These are phyloP conservation scores for Fragosphaeria purpurea DNA, from an alignment of 2,329 filamentous ascomycete genomes.

Conservation along the genomic window DNA sequence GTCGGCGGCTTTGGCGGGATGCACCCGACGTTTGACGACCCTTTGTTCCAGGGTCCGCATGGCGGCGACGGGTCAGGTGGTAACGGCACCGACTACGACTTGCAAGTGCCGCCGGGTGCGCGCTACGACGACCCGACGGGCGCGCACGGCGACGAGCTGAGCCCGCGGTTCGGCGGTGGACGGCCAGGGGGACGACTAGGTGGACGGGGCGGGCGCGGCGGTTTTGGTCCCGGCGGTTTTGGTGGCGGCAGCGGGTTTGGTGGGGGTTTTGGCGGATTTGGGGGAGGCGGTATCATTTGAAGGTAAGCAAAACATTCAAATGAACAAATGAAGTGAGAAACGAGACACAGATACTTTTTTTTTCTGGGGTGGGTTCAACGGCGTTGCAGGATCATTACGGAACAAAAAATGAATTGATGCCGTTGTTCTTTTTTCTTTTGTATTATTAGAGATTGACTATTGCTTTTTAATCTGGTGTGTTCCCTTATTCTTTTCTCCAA, in stretches of 20 bases:
- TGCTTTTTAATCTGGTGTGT: too few relatives aligned
- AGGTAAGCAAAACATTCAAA: background rate
- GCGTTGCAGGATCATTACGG: too few relatives aligned
- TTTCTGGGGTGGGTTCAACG: too few relatives aligned
- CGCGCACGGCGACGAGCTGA: slow-evolving; percentile 41
- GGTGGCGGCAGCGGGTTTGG: slow-evolving; percentile 10
- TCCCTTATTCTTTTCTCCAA: too few relatives aligned
- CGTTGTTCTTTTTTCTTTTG: too few relatives aligned
- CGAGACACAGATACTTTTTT: too few relatives aligned
- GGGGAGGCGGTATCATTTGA: slow-evolving; percentile 20
- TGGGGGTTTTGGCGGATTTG: slow-evolving; percentile 2
- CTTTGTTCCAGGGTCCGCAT: slow-evolving; percentile 58
- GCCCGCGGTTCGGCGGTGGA: slow-evolving; percentile 29
- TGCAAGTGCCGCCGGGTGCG: slow-evolving; percentile 75
- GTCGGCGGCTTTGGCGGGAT: slow-evolving; percentile 58
- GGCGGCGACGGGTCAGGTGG: slow-evolving; percentile 29
- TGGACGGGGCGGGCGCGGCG: slow-evolving; percentile 26
- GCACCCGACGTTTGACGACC: slow-evolving; percentile 93
- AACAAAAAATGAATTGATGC: too few relatives aligned
- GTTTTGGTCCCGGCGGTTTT: slow-evolving; percentile 23
- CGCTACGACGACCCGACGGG: slow-evolving; percentile 87
- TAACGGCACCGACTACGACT: slow-evolving; percentile 44
- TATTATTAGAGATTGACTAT: too few relatives aligned
- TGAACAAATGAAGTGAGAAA: too few relatives aligned
- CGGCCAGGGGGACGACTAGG: slow-evolving; percentile 24